These are phyloP conservation scores for Pyronema omphalodes DNA, from an alignment of 495 filamentous ascomycete species.

Conservation along the genomic window DNA sequence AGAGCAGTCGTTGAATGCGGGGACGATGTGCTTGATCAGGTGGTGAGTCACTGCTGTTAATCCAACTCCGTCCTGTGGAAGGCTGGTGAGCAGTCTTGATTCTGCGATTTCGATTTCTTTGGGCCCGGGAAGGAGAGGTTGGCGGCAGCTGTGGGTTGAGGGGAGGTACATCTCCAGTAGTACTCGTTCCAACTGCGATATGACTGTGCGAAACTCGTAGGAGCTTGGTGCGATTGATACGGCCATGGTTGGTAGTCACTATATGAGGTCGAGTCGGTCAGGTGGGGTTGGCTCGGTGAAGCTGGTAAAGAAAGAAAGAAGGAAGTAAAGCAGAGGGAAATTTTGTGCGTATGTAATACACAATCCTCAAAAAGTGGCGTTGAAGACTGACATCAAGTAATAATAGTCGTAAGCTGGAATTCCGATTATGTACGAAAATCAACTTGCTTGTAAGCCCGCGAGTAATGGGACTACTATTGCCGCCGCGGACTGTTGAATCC, in stretches of 20 bases:
- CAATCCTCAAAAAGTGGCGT: too few species aligned
- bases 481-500: background rate
- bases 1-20: slow-evolving; percentile 12
- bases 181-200: background rate
- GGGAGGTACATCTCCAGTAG: slow-evolving; percentile 1
- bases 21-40: slow-evolving; percentile 4
- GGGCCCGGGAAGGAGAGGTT: background rate
- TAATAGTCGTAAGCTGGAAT: background rate
- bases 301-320: too few species aligned
- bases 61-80: background rate
- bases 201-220: slow-evolving; percentile 1
- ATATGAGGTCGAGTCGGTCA: background rate
- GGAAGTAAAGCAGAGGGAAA: too few species aligned
- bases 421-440: background rate
- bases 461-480: background rate
- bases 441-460: background rate
- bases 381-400: background rate
- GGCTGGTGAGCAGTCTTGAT: background rate
- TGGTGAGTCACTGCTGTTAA: slow-evolving; percentile 1
- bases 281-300: too few species aligned
- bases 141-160: background rate
- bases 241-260: background rate
- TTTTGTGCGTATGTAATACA: too few species aligned
- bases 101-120: background rate
- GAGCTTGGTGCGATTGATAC: background rate